These are phyloP conservation scores for Papiliotrema terrestris DNA, from an alignment of 1,284 basidiomycete genomes.

Conservation along the genomic window DNA sequence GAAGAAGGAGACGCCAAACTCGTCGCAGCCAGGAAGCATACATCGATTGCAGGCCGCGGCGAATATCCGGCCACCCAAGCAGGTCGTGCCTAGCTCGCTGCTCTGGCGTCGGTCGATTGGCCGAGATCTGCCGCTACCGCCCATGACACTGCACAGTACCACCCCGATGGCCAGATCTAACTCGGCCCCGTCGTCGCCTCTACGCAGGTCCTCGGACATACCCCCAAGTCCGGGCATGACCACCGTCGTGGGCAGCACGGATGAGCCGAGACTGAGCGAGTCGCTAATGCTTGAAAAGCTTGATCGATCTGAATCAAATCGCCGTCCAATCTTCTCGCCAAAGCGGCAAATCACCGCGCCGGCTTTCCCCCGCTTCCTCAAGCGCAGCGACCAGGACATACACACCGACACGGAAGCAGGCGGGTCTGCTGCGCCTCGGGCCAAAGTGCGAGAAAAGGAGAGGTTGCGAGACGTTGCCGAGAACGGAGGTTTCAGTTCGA, in stretches of 20 bases:
- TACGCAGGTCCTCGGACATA: not conserved
- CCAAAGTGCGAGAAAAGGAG: not conserved
- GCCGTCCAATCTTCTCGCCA: not conserved
- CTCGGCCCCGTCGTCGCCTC: conserved; percentile 16
- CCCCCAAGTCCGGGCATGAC: conserved; percentile 14
- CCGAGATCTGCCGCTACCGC: conserved; percentile 6
- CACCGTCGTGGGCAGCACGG: conserved; percentile 7
- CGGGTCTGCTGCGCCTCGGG: not conserved
- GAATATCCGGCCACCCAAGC: not conserved
- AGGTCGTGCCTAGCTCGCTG: not conserved
- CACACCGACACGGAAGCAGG: conserved; percentile 9
- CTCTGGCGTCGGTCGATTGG: not conserved
- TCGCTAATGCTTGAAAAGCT: not conserved
- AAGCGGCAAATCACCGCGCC: conserved; percentile 19
- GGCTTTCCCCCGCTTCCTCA: conserved; percentile 17
- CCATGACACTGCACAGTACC: not conserved
- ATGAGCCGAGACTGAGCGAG: not conserved
- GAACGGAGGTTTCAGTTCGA: not conserved
- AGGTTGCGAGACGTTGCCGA: not conserved
- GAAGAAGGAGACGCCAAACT: not conserved
- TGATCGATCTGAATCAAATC: not conserved
- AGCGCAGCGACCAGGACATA: conserved; percentile 8
- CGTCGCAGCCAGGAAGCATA: not conserved
- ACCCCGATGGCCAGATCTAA: conserved; percentile 7
- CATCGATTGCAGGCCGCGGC: not conserved